Evolutionary conservation across 768 basidiomycete species (phyloP).

Genomic region (Gloeopeniophorella convolvens): DNA sequence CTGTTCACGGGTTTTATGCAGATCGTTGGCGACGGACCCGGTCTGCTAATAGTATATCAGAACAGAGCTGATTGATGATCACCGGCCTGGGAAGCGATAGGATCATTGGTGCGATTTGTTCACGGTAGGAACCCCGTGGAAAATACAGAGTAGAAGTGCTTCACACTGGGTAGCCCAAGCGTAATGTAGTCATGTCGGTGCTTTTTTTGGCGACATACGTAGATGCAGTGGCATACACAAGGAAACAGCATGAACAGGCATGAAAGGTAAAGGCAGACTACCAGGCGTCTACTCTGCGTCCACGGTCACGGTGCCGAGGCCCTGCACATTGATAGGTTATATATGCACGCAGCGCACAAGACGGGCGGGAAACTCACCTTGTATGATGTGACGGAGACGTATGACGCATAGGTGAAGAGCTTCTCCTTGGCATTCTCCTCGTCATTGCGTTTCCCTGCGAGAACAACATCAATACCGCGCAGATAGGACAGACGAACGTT

Average conservation of each 20-base stretch:
- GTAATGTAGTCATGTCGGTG: background rate
- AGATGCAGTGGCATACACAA: background rate
- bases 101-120: too few relatives aligned
- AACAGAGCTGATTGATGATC: too few relatives aligned
- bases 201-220: background rate
- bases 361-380: slow-evolving; percentile 52
- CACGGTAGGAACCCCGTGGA: too few relatives aligned
- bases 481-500: background rate
- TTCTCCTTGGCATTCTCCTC: slow-evolving; percentile 99
- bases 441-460: slow-evolving; percentile 91
- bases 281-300: slow-evolving; percentile 61
- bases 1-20: too few relatives aligned
- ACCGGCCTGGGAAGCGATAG: too few relatives aligned
- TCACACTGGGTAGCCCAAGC: background rate
- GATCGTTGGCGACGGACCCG: too few relatives aligned
- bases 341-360: slow-evolving; percentile 15
- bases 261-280: background rate
- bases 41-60: background rate
- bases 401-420: slow-evolving; percentile 85
- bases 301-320: slow-evolving; percentile 75
- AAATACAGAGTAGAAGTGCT: too few relatives aligned
- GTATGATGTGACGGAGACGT: slow-evolving; percentile 73
- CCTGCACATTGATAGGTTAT: slow-evolving; percentile 38
- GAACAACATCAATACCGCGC: background rate
- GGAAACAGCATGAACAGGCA: background rate